These are phyloP conservation scores for Solanum tacnaense DNA, from an alignment of 257 asterid species.

Conservation along the genomic window DNA sequence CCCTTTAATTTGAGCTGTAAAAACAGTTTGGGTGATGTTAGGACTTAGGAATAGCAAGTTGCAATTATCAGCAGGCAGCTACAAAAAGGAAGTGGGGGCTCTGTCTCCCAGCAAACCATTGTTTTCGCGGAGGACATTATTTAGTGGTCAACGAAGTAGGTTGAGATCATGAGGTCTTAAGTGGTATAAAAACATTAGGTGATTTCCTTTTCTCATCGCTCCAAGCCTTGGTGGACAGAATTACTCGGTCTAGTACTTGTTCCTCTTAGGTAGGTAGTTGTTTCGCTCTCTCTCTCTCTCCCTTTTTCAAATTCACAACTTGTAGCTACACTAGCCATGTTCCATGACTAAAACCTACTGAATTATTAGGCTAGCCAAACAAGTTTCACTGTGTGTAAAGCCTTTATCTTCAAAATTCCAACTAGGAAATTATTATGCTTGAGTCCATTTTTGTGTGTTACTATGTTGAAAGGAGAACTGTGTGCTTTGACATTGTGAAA, in stretches of 20 bases:
- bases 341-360: not conserved
- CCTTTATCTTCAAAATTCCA: not conserved
- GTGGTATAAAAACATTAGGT: not conserved
- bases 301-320: not conserved
- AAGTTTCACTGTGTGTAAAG: not conserved
- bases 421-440: not conserved
- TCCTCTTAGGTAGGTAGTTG: not conserved
- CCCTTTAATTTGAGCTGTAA: not conserved
- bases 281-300: not conserved
- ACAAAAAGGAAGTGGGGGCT: not conserved
- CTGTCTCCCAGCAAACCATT: not conserved
- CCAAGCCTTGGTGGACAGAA: not conserved
- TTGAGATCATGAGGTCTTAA: not conserved
- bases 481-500: not conserved
- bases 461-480: not conserved
- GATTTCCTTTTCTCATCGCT: not conserved
- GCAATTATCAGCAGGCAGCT: not conserved
- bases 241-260: not conserved
- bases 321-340: not conserved
- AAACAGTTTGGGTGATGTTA: not conserved
- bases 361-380: not conserved
- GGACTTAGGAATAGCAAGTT: not conserved
- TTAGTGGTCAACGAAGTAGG: not conserved
- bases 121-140: not conserved
- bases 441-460: not conserved